phyloP scores from a whole-genome alignment of 768 basidiomycete genomes.

The Amanita rimosa region DNA sequence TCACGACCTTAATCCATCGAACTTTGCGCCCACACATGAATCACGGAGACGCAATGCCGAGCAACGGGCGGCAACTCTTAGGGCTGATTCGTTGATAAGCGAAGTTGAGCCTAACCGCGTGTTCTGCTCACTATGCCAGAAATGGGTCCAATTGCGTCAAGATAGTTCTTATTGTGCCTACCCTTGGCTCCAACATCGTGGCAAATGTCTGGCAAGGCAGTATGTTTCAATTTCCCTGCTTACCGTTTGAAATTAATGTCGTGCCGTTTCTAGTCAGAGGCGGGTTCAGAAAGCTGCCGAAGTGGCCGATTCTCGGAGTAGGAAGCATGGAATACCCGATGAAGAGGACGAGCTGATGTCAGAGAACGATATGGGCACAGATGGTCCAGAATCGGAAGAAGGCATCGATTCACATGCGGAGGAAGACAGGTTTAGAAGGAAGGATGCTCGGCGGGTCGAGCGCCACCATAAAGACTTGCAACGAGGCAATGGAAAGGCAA shows the following conservation, averaged over 20 bases:
- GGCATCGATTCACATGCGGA: conserved; percentile 15
- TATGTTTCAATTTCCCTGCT: conserved; percentile 21
- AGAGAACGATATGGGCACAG: conserved; percentile 11
- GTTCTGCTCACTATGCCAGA: conserved; percentile 64
- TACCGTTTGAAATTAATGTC: background rate
- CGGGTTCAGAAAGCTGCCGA: conserved; percentile 45
- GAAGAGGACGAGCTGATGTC: conserved; percentile 20
- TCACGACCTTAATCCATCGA: conserved; percentile 48
- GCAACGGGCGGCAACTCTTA: conserved; percentile 62
- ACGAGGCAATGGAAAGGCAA: conserved; percentile 9
- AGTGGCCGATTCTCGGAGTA: conserved; percentile 29
- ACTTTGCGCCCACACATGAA: conserved; percentile 48
- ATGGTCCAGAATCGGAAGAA: conserved; percentile 16
- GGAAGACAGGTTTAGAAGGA: conserved; percentile 13
- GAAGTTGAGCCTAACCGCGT: conserved; percentile 67
- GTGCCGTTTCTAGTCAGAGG: conserved; percentile 33
- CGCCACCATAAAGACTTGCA: conserved; percentile 7
- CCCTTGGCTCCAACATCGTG: conserved; percentile 72
- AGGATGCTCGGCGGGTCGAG: conserved; percentile 9
- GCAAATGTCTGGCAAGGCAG: conserved; percentile 65
- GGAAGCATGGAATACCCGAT: conserved; percentile 9
- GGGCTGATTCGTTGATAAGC: conserved; percentile 52
- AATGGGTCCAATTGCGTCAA: conserved; percentile 77
- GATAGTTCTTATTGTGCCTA: conserved; percentile 74
- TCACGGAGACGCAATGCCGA: conserved; percentile 69